Evolutionary conservation across 805 yeast genomes (phyloP).

Genomic region (Nakazawaea molendinolei): DNA sequence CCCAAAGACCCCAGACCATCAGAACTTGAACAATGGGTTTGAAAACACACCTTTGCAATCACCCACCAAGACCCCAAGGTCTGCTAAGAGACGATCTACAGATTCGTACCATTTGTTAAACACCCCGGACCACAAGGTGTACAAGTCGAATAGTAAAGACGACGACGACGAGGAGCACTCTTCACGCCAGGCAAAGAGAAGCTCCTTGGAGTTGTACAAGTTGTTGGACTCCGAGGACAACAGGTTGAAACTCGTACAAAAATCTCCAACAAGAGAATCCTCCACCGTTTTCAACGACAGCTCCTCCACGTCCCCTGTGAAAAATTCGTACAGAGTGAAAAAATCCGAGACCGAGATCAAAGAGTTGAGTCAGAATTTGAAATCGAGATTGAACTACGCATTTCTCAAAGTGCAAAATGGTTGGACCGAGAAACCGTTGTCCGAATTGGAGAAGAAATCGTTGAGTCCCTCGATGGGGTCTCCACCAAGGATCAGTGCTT

Average conservation of each 20-base stretch:
- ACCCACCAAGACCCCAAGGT: slow-evolving; percentile 25
- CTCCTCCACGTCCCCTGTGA: slow-evolving; percentile 18
- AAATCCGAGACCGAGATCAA: slow-evolving; percentile 27
- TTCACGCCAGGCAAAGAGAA: slow-evolving; percentile 20
- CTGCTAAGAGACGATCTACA: slow-evolving; percentile 23
- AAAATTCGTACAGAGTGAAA: slow-evolving; percentile 22
- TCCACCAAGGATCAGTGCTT: slow-evolving; percentile 2
- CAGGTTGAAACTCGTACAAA: slow-evolving; percentile 4
- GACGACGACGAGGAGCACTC: slow-evolving; percentile 7
- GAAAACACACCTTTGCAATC: slow-evolving; percentile 28
- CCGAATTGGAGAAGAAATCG: slow-evolving; percentile 10
- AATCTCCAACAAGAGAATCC: slow-evolving; percentile 17
- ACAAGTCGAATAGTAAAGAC: background rate
- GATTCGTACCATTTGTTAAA: slow-evolving; percentile 29
- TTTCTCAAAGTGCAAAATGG: slow-evolving; percentile 30
- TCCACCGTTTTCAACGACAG: slow-evolving; percentile 22
- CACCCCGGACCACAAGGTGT: slow-evolving; percentile 23
- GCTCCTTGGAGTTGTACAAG: slow-evolving; percentile 26
- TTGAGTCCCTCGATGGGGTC: background rate
- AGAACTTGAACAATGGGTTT: slow-evolving; percentile 17
- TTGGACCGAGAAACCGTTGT: slow-evolving; percentile 7
- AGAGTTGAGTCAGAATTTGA: slow-evolving; percentile 29
- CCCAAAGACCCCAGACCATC: slow-evolving; percentile 25
- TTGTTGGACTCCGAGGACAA: slow-evolving; percentile 17
- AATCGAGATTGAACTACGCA: slow-evolving; percentile 29